Evolutionary conservation across 2,329 filamentous ascomycete species (phyloP).

Genomic region (Verticillium alfalfae): DNA sequence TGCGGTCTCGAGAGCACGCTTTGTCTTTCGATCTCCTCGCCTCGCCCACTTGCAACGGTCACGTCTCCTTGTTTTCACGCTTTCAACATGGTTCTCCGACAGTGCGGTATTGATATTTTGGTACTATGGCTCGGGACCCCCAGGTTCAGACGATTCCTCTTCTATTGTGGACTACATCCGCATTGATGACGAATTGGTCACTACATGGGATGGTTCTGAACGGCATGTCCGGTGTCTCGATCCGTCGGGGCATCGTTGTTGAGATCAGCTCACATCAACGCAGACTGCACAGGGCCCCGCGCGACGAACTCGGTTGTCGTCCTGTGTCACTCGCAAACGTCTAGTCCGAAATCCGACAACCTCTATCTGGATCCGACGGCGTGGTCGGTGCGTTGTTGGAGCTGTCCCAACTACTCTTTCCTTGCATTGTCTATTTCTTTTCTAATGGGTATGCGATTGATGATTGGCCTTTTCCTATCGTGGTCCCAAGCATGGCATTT

Average conservation of each 20-base stretch:
- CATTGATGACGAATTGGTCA: background rate
- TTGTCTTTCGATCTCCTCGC: slow-evolving; percentile 2
- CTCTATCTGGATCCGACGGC: slow-evolving; percentile 4
- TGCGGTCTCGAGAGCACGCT: background rate
- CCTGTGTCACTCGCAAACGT: background rate
- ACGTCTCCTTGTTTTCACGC: slow-evolving; percentile 24
- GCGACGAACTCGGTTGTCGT: background rate
- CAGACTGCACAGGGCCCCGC: background rate
- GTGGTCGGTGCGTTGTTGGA: slow-evolving; percentile 27
- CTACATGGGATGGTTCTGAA: slow-evolving; percentile 17
- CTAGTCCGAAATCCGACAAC: background rate
- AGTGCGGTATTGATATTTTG: slow-evolving; percentile 12
- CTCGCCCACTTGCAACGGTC: slow-evolving; percentile 29
- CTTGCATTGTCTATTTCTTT: slow-evolving; percentile 10
- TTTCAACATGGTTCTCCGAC: slow-evolving; percentile 38
- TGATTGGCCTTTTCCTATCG: slow-evolving; percentile 6
- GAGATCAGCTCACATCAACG: slow-evolving; percentile 4
- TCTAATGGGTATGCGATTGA: slow-evolving; percentile 5
- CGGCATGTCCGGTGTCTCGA: slow-evolving; percentile 31
- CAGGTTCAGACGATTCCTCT: background rate
- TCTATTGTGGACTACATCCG: background rate
- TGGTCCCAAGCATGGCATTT: slow-evolving; percentile 17
- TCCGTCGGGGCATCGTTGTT: slow-evolving; percentile 20
- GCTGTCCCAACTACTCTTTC: slow-evolving; percentile 11
- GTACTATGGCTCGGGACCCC: slow-evolving; percentile 26